phyloP scores from a whole-genome alignment of 2,329 filamentous ascomycete species.

The Colletotrichum filicis region DNA sequence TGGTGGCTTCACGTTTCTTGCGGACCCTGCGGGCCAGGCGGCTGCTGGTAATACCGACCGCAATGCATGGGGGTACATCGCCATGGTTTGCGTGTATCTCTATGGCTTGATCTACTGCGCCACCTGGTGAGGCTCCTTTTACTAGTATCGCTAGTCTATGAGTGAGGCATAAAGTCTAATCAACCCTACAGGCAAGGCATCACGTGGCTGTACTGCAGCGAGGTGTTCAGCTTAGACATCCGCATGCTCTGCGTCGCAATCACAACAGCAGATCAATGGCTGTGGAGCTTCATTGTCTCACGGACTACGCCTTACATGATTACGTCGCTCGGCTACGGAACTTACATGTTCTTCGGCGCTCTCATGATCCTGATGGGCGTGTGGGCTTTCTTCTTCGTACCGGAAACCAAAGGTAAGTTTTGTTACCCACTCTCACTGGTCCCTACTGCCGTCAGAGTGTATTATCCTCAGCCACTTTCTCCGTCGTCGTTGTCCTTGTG shows the following conservation, averaged over 20 bases:
- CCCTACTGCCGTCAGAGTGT: neutral
- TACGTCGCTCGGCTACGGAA: conserved; percentile 53
- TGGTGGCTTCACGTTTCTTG: conserved; percentile 47
- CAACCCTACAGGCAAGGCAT: conserved; percentile 52
- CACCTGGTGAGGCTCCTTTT: neutral
- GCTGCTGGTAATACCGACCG: conserved; percentile 56
- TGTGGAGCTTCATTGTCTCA: conserved; percentile 52
- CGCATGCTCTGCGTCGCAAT: conserved; percentile 47
- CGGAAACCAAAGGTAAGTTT: conserved; percentile 1
- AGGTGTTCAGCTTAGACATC: conserved; percentile 53
- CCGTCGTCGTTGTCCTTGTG: neutral
- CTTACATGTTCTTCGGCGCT: neutral
- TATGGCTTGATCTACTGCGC: conserved; percentile 43
- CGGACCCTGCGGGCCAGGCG: conserved; percentile 48
- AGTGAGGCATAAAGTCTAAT: conserved; percentile 32
- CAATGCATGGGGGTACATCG: conserved; percentile 51
- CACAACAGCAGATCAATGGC: conserved; percentile 47
- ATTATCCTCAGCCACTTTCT: neutral
- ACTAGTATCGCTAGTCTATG: too few relatives aligned
- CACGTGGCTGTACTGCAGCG: conserved; percentile 55
- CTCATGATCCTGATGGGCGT: neutral
- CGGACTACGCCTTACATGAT: conserved; percentile 53
- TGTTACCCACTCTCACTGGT: too few relatives aligned
- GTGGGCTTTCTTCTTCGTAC: neutral
- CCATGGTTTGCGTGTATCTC: conserved; percentile 54